These are phyloP conservation scores for Mortierella sp. DNA, from an alignment of 371 early-diverging fungal genomes.

Conservation along the genomic window DNA sequence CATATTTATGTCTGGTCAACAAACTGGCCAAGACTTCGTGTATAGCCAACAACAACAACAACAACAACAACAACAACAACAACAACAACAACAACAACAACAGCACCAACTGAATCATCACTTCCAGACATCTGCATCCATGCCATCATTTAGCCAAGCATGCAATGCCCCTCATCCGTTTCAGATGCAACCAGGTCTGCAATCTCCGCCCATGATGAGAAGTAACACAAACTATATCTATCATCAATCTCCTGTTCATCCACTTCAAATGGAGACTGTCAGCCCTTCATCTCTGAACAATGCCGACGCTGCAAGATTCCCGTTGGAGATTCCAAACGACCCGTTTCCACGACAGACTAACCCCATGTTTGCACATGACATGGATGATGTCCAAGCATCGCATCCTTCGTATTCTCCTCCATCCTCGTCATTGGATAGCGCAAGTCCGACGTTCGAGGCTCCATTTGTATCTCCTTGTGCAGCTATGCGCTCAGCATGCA, in stretches of 20 bases:
- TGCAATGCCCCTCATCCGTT: background rate
- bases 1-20: conserved; percentile 16
- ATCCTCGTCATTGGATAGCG: conserved; percentile 27
- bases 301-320: background rate
- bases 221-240: conserved; percentile 20
- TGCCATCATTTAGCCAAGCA: conserved; percentile 5
- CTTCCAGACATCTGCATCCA: conserved; percentile 2
- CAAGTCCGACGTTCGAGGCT: conserved; percentile 19
- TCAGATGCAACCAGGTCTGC: conserved; percentile 1
- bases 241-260: conserved; percentile 29
- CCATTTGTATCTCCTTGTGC: background rate
- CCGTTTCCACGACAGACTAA: conserved; percentile 10
- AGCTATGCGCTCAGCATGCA: conserved; percentile 9
- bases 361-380: conserved; percentile 24
- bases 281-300: background rate
- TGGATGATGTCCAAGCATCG: conserved; percentile 40
- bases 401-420: conserved; percentile 24
- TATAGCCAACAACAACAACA: conserved; percentile 13
- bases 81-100: conserved; percentile 19
- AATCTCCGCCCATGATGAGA: background rate
- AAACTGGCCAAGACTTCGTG: conserved; percentile 11
- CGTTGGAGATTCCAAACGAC: conserved; percentile 17
- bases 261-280: conserved; percentile 29
- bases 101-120: conserved; percentile 6
- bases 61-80: conserved; percentile 18